Evolutionary conservation across 768 basidiomycete species (phyloP).

Genomic region (Boletus tylopilopsis): DNA sequence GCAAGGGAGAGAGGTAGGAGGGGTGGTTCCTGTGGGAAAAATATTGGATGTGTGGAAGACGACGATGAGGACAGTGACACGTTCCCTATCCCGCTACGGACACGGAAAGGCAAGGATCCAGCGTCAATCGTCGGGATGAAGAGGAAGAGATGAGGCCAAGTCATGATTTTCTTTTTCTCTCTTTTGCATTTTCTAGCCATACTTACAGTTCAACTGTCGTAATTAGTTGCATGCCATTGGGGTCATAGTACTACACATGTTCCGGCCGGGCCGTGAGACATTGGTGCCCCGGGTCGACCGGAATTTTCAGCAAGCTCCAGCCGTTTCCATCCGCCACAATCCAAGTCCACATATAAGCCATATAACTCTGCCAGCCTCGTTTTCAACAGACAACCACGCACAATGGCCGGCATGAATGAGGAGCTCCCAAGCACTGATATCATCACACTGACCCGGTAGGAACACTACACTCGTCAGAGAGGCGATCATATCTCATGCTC

Average conservation of each 20-base stretch:
- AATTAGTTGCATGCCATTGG: not conserved
- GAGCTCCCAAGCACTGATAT: constrained; percentile 80
- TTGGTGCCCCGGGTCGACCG: not conserved
- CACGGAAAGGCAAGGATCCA: constrained; percentile 58
- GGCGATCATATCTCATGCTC: constrained; percentile 1
- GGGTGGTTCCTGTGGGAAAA: constrained; percentile 20
- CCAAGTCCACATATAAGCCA: constrained; percentile 7
- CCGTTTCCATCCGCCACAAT: constrained; percentile 20
- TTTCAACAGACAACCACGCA: not conserved
- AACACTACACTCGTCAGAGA: not conserved
- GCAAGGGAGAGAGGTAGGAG: too few species aligned
- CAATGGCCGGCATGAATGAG: constrained; percentile 37
- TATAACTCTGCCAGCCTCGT: not conserved
- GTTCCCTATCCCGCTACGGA: constrained; percentile 69
- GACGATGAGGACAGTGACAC: constrained; percentile 69
- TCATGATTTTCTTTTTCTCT: not conserved
- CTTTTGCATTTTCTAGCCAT: constrained; percentile 8
- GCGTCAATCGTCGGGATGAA: constrained; percentile 49
- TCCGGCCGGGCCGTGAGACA: constrained; percentile 31
- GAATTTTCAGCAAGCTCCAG: constrained; percentile 4
- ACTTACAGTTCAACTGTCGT: constrained; percentile 9
- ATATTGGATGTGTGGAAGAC: constrained; percentile 37
- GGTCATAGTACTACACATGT: constrained; percentile 3
- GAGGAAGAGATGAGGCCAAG: constrained; percentile 58
- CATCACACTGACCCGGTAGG: constrained; percentile 89